Evolutionary conservation across 768 basidiomycete genomes (phyloP), one percentile per base, ranked within the genome.

Genomic region (Russula virescens): DNA sequence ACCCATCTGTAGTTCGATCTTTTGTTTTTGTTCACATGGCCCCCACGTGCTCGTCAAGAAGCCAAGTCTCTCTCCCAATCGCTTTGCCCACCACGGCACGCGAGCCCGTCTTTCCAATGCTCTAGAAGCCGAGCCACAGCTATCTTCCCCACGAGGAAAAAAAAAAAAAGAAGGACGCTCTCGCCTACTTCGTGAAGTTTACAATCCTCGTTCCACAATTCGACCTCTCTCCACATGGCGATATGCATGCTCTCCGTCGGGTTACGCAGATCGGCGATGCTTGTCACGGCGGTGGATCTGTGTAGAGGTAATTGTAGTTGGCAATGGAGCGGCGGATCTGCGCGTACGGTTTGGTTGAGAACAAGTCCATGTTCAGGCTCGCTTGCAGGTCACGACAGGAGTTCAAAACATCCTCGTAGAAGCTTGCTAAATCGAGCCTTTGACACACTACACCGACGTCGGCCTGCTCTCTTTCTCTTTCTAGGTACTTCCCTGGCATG

Each of bases 201-300:
- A 18, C 31, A 40, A 35, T 21, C 25, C 54, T 46, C 28, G 42
- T n/a, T 55, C 19, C 28, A 38, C 5, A 42, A 13, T 26, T 1
- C 38, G 38, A 18, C 34, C 13, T n/a, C n/a, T 23, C 45, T 28
- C 34, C 7, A 46, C 26, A 34, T 31, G 54, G 50, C 46, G 50
- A 63, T 58, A 45, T 16, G 56, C 13, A n/a, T 53, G 43, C 57
- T 34, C 10, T 45, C 19, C 21, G 23, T 45, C 23, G 28, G 35
- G 57, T 40, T 35, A 25, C 52, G 38, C 57, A 13, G 57, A 58
- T 63, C 62, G 56, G 35, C 51, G 43, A 62, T 52, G 35, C 38
- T 46, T 31, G 51, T 40, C 51, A 48, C 38, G n/a, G 19, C 18
- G 61, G 28, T 52, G 40, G 53, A 26, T 25, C 16, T 38, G 6